These are phyloP conservation scores for Chlamydomonas applanata DNA, from an alignment of 139 green algal genomes.

Conservation along the genomic window DNA sequence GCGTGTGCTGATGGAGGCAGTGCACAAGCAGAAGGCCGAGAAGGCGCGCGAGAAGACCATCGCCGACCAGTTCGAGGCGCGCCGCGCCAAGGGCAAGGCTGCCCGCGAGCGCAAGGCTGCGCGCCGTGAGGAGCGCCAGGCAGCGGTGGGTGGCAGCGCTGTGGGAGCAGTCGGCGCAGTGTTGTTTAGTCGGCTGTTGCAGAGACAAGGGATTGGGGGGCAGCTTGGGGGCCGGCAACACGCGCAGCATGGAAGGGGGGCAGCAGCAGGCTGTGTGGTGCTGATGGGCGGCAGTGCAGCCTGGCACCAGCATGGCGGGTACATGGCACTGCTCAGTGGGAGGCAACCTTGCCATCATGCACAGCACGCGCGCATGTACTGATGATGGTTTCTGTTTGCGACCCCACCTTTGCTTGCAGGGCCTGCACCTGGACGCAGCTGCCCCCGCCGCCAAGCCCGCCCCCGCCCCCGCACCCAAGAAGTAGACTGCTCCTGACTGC, in stretches of 20 bases:
- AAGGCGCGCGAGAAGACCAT: conserved; percentile 98
- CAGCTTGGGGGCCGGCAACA: neutral
- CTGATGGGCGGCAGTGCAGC: neutral
- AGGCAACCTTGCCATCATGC: too few relatives aligned
- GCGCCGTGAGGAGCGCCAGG: conserved; percentile 92
- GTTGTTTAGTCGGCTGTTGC: neutral
- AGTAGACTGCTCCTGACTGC: too few relatives aligned
- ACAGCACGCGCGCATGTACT: too few relatives aligned
- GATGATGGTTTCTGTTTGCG: too few relatives aligned
- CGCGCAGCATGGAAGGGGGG: neutral
- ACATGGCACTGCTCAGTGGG: neutral
- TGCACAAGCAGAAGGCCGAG: conserved; percentile 99
- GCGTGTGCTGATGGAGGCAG: conserved; percentile 98
- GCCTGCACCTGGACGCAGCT: conserved; percentile 38
- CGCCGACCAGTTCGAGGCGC: conserved; percentile 97
- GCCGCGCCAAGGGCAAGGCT: conserved; percentile 96
- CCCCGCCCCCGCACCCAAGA: neutral
- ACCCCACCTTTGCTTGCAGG: conserved; percentile 27
- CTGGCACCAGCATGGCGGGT: neutral
- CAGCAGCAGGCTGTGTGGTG: neutral
- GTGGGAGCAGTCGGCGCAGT: neutral
- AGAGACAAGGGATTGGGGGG: neutral
- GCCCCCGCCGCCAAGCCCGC: conserved; percentile 15
- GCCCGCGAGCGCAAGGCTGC: conserved; percentile 89
- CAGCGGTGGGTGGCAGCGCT: conserved; percentile 28